Evolutionary conservation across 1,139 yeast species (phyloP), one percentile per base, ranked within the genome.

Genomic region (Yamadazyma pseudoaaseri): DNA sequence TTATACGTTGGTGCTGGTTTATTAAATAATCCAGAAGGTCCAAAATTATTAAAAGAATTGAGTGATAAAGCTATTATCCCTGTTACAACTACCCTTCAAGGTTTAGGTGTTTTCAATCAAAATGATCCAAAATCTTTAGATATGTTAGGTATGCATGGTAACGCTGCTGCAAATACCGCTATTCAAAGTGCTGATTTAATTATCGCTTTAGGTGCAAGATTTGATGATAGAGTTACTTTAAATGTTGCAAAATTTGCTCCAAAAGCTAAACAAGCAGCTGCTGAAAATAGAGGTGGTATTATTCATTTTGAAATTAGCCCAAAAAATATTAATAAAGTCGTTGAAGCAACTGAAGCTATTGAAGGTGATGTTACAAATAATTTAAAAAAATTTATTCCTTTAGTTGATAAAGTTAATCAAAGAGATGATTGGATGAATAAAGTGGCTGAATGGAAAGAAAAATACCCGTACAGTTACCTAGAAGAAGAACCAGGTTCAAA

Each of bases 91-190:
- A 85, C 97, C 36, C 62, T 92, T 41, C 97, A 90, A 64, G 97
- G 86, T 36, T 75, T 92, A 46, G 98, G 98, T 46, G 86, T 95
- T 6, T 92, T 83, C 54, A 96, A 92, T 62, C 97, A 92, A 68
- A 78, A 76, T 43, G 96, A 90, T 64, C 81, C 83, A 46, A 89
- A 89, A 63, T 81, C 97, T 20, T 68, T 92, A 47, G 96, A 90
- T 62, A 86, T 92, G 94, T 76, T 92, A 49, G 98, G 98, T 53
- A 92, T 92, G 98, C 98, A 92, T 63, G 98, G 98, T 46, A 76
- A 81, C 42, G 97, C 92, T 30, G 90, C 90, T 51, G 98, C 98
- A 48, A 92, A 92, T 70, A 62, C 86, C 51, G 95, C 97, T 30
- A 83, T 92, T 51, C 98, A 92, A 68, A 73, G 78, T 39, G 96